Evolutionary conservation across 495 filamentous ascomycete genomes (phyloP), one percentile per base, ranked within the genome.

Genomic region (Emericellopsis terricola): DNA sequence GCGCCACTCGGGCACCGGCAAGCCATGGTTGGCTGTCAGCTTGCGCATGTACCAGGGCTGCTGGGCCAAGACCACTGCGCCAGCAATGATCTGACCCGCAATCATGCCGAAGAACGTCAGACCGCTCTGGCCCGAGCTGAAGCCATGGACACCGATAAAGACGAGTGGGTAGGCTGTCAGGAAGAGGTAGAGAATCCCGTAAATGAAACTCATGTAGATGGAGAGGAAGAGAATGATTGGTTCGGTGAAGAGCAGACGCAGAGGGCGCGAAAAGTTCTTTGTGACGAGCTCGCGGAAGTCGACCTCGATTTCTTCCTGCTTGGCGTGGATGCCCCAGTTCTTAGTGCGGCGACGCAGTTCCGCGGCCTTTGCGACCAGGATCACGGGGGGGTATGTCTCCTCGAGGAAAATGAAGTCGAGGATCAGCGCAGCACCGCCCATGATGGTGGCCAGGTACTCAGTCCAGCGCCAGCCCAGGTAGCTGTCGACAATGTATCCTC

Each of bases 251-350:
- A 92, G 68, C 36, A 93, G 71, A 34, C 77, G 66, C 43, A 93
- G 54, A 0, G 84, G 85, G 23, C 85, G 71, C 39, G 60, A 68
- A 51, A 89, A 85, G 52, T 92, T 91, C 66, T 87, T 87, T 40
- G 62, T 69, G 27, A 92, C 27, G 9, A 92, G 61, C 53, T 91
- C 80, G 19, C 62, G 51, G 41, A 91, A 63, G 53, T 89, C 78
- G 35, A 94, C 65, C 50, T 91, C 83, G 41, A 91, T 84, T 57
- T 92, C 83, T 48, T 92, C 85, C 51, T 92, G 81, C 48, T 85
- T 91, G 30, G 84, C 81, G 56, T 92, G 83, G 41, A 94, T 91
- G 29, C 81, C 85, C 83, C 84, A 91, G 57, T 91, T 92, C 48
- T 72, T 69, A 5, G 85, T 92, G 29, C 78, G 57, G 8, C 81